phyloP scores from a whole-genome alignment of 768 basidiomycete species.

The Hypholoma sublateritium region DNA sequence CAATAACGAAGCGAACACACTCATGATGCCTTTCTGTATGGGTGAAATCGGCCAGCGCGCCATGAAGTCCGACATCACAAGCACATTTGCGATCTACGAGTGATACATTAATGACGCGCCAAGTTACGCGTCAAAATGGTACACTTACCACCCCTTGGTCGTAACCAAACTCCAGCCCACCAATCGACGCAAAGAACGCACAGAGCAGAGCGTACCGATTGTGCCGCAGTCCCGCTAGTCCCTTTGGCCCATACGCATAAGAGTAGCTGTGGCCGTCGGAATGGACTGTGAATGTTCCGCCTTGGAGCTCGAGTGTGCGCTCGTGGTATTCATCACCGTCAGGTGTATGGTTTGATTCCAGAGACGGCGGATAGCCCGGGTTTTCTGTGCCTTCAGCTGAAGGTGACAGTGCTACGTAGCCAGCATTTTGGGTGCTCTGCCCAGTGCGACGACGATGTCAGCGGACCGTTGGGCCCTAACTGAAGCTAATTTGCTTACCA shows the following conservation, averaged over 20 bases:
- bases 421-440: slow-evolving; percentile 17
- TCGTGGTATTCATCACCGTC: not conserved
- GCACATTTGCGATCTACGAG: slow-evolving; percentile 70
- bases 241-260: slow-evolving; percentile 74
- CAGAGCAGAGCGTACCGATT: slow-evolving; percentile 69
- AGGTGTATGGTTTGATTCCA: slow-evolving; percentile 4
- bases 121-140: not conserved
- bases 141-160: slow-evolving; percentile 70
- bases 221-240: slow-evolving; percentile 58
- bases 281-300: slow-evolving; percentile 35
- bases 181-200: slow-evolving; percentile 74
- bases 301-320: slow-evolving; percentile 18
- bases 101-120: not conserved
- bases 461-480: too few species aligned
- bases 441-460: too few species aligned
- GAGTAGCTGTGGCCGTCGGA: slow-evolving; percentile 46
- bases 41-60: slow-evolving; percentile 68
- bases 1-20: slow-evolving; percentile 37
- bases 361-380: slow-evolving; percentile 11
- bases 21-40: slow-evolving; percentile 76
- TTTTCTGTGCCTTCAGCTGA: slow-evolving; percentile 4
- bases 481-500: too few species aligned
- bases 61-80: slow-evolving; percentile 79
- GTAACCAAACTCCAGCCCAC: slow-evolving; percentile 79
- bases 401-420: slow-evolving; percentile 20